Conservation (phyloP, 2,329 filamentous ascomycete species). For the Fusarium marasasianum region DNA sequence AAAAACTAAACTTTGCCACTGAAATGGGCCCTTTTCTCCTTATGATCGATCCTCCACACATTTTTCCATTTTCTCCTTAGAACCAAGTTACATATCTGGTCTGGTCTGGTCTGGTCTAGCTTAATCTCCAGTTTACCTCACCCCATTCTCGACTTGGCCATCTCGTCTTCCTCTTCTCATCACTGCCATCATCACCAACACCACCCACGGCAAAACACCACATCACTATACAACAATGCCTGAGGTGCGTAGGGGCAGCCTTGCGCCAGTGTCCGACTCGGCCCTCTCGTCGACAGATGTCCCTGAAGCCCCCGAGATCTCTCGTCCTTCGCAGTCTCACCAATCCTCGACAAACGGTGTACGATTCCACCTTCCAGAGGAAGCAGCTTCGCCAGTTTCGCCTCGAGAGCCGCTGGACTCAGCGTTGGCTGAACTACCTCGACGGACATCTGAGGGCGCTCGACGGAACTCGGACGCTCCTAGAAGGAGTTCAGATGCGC, state of each 20-base stretch:
- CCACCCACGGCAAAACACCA: not conserved
- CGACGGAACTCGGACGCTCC: conserved; percentile 28
- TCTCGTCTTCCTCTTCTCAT: not conserved
- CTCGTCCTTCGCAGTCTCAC: conserved; percentile 29
- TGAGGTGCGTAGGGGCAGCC: conserved; percentile 44
- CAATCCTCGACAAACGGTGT: conserved; percentile 20
- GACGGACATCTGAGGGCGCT: conserved; percentile 35
- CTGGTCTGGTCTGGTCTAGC: conserved; percentile 1
- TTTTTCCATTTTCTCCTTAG: conserved; percentile 5
- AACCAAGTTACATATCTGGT: not conserved
- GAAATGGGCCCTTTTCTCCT: not conserved
- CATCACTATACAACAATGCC: conserved; percentile 38
- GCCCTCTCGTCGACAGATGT: conserved; percentile 29
- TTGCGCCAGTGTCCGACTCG: conserved; percentile 34
- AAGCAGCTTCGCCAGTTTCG: conserved; percentile 1
- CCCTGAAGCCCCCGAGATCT: conserved; percentile 6
- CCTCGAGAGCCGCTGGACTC: conserved; percentile 25
- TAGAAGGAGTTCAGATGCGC: conserved; percentile 39
- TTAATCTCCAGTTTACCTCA: not conserved
- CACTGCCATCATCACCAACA: not conserved
- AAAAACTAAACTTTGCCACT: conserved; percentile 24
- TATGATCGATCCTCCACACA: not conserved
- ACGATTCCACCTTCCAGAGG: conserved; percentile 30
- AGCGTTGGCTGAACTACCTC: conserved; percentile 32
- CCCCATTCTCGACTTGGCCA: not conserved